Percentiles rank a stretch among this genome's conserved stretches.
Conservation (phyloP, 2,329 filamentous ascomycete genomes). For the Raffaelea deltoideospora region DNA sequence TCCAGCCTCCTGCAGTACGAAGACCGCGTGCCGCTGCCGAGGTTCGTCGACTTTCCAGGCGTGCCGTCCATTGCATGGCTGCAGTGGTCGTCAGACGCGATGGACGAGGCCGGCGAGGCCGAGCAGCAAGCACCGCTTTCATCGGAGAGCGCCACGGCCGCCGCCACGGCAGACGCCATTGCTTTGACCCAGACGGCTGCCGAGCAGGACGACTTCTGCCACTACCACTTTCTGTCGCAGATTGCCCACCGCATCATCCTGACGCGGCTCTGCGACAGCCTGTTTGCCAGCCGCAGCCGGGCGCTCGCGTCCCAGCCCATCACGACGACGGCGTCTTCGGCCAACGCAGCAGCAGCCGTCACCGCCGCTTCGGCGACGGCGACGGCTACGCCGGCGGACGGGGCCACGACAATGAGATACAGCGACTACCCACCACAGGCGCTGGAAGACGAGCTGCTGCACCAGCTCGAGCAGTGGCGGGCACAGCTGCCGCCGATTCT, state of each 20-base stretch:
- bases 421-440: constrained; percentile 27
- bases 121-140: too few relatives aligned
- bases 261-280: constrained; percentile 33
- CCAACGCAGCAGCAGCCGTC: constrained; percentile 1
- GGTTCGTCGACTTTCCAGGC: constrained; percentile 21
- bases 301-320: constrained; percentile 5
- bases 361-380: constrained; percentile 6
- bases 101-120: too few relatives aligned
- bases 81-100: too few relatives aligned
- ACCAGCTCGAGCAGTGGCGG: constrained; percentile 41
- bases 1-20: constrained; percentile 34
- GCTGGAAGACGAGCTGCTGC: constrained; percentile 33
- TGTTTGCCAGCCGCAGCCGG: constrained; percentile 9
- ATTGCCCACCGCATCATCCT: constrained; percentile 40
- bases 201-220: constrained; percentile 31
- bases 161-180: too few relatives aligned
- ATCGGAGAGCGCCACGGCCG: neutral
- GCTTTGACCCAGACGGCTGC: neutral
- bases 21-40: constrained; percentile 35
- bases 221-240: constrained; percentile 41
- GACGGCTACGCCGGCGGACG: neutral
- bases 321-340: neutral
- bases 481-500: constrained; percentile 25
- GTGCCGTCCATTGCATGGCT: constrained; percentile 4
- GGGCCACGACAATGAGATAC: constrained; percentile 4